A percentile compares a stretch with the other conserved stretches of the same genome.
These are phyloP conservation scores for Phytopythium chamaehyphon DNA, from an alignment of 352 stramenopile genomes.

Conservation along the genomic window DNA sequence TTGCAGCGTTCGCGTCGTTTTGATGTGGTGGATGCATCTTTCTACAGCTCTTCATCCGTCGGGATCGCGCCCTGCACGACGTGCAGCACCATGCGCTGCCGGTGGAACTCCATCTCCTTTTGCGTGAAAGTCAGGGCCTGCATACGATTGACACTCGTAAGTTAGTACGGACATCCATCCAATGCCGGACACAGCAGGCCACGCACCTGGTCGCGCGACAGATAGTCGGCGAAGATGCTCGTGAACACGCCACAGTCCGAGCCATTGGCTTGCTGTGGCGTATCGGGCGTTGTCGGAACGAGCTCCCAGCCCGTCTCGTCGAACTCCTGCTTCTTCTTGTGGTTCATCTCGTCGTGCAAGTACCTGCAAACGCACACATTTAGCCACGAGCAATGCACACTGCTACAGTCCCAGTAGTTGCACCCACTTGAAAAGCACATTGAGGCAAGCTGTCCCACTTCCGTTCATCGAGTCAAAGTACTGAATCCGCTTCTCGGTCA, in stretches of 20 bases:
- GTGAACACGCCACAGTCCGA: constrained; percentile 86
- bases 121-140: constrained; percentile 68
- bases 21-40: no score
- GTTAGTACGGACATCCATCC: not conserved
- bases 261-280: constrained; percentile 77
- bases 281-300: constrained; percentile 48
- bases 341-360: constrained; percentile 76
- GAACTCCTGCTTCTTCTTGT: constrained; percentile 81
- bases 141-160: no score
- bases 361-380: constrained; percentile 44
- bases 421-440: constrained; percentile 55
- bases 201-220: constrained; percentile 61
- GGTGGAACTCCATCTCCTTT: constrained; percentile 82
- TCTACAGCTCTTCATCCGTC: constrained; percentile 61
- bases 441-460: constrained; percentile 58
- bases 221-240: constrained; percentile 82
- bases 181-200: not conserved
- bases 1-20: no score
- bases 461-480: constrained; percentile 87
- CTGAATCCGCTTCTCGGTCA: constrained; percentile 87
- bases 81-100: constrained; percentile 78
- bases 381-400: no score
- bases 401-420: not conserved
- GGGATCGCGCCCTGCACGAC: constrained; percentile 60
- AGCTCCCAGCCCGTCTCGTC: constrained; percentile 60